Conservation (phyloP, 2,329 filamentous ascomycete genomes). For the Samsoniella hepiali region DNA sequence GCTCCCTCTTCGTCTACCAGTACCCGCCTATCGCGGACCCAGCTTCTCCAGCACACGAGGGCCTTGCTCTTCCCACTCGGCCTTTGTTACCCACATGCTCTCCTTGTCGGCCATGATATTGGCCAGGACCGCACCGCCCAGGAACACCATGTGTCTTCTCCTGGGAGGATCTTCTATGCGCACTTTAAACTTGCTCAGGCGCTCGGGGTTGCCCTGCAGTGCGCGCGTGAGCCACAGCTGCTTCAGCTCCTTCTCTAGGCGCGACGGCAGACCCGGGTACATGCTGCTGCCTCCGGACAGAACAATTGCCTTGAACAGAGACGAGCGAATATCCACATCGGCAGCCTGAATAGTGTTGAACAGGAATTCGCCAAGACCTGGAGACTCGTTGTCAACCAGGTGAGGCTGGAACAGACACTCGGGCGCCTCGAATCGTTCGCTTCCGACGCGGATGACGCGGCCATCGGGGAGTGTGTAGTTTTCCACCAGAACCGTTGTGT, state of each 20-base stretch:
- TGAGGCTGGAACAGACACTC: slow-evolving; percentile 99
- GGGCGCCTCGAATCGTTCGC: slow-evolving; percentile 95
- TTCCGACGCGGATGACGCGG: slow-evolving; percentile 91
- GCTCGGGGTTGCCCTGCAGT: slow-evolving; percentile 84
- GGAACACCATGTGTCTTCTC: slow-evolving; percentile 98
- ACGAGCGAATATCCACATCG: slow-evolving; percentile 90
- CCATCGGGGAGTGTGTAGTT: slow-evolving; percentile 97
- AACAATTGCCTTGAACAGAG: slow-evolving; percentile 95
- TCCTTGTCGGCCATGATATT: slow-evolving; percentile 99
- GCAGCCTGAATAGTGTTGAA: slow-evolving; percentile 98
- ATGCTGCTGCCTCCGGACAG: slow-evolving; percentile 96
- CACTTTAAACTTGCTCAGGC: slow-evolving; percentile 98
- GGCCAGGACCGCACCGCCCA: slow-evolving; percentile 91
- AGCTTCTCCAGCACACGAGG: slow-evolving; percentile 83
- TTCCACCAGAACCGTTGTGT: slow-evolving; percentile 95
- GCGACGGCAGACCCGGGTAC: slow-evolving; percentile 93
- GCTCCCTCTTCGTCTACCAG: not conserved
- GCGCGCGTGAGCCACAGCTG: slow-evolving; percentile 96
- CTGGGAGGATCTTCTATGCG: slow-evolving; percentile 96
- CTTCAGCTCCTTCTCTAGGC: slow-evolving; percentile 97
- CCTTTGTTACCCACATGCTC: slow-evolving; percentile 97
- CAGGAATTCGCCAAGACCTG: slow-evolving; percentile 91
- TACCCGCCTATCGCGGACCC: slow-evolving; percentile 66
- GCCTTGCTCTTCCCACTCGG: slow-evolving; percentile 95
- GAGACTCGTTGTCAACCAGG: slow-evolving; percentile 94